Conservation (phyloP, 2,329 filamentous ascomycete genomes). For the Aureobasidium sp. region DNA sequence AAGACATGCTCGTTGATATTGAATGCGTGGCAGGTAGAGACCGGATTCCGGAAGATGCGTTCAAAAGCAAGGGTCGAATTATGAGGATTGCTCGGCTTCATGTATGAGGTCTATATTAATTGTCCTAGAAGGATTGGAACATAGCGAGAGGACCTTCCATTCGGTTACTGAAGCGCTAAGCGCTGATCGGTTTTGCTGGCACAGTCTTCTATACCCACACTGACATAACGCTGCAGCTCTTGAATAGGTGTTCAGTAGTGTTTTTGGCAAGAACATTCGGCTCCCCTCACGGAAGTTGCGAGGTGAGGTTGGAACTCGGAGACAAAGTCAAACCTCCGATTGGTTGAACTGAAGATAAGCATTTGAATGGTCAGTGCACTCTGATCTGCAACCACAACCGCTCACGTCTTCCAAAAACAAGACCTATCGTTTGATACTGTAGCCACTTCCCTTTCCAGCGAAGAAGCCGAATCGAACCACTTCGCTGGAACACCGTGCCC, state of each 20-base stretch:
- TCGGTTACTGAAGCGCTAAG: background rate
- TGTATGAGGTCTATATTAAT: background rate
- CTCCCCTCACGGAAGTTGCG: conserved; percentile 5
- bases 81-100: background rate
- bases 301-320: conserved; percentile 7
- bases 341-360: background rate
- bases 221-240: background rate
- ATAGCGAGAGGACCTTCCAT: background rate
- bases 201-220: background rate
- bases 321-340: background rate
- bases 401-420: background rate
- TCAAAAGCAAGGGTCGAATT: background rate
- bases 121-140: background rate
- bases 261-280: background rate
- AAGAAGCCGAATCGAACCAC: background rate
- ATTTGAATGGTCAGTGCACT: background rate
- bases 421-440: background rate
- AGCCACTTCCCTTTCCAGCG: background rate
- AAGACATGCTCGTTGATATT: background rate
- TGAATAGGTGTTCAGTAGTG: background rate
- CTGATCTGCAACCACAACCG: background rate
- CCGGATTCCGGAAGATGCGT: background rate
- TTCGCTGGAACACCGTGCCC: background rate
- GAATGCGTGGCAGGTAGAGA: background rate
- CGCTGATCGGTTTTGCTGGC: conserved; percentile 6